Percentiles rank a stretch among this genome's conserved stretches.
These are phyloP conservation scores for Termitomyces sp. DNA, from an alignment of 768 basidiomycete species.

Conservation along the genomic window DNA sequence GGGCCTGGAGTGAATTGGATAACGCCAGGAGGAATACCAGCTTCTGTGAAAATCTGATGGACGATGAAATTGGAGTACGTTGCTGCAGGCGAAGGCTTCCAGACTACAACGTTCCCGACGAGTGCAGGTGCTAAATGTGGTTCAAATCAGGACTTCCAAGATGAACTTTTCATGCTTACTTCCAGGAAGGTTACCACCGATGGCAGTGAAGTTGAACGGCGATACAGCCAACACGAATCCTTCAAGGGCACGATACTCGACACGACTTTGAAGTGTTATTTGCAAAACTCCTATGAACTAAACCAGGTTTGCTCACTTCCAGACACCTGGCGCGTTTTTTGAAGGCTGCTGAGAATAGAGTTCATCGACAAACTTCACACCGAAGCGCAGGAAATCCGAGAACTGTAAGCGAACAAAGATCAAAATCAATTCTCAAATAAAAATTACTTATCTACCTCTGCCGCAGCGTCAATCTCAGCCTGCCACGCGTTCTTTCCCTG, in stretches of 20 bases:
- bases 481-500: constrained; percentile 99
- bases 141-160: constrained; percentile 2
- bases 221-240: constrained; percentile 97
- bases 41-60: constrained; percentile 87
- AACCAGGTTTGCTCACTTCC: constrained; percentile 68
- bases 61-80: constrained; percentile 94
- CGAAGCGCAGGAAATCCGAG: constrained; percentile 92
- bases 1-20: constrained; percentile 96
- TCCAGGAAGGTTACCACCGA: constrained; percentile 90
- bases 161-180: constrained; percentile 11
- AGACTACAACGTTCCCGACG: constrained; percentile 91
- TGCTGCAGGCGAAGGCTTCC: constrained; percentile 97
- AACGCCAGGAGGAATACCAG: constrained; percentile 89
- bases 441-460: constrained; percentile 50
- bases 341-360: constrained; percentile 87
- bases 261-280: constrained; percentile 49
- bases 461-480: constrained; percentile 98
- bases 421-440: neutral
- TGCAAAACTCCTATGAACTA: neutral
- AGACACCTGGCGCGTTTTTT: constrained; percentile 78
- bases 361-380: constrained; percentile 95
- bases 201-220: constrained; percentile 98
- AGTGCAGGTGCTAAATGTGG: constrained; percentile 67
- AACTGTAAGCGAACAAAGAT: constrained; percentile 38
- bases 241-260: constrained; percentile 96